phyloP scores from a whole-genome alignment of 176 grass and related monocot genomes.

The Carex myosuroides region DNA sequence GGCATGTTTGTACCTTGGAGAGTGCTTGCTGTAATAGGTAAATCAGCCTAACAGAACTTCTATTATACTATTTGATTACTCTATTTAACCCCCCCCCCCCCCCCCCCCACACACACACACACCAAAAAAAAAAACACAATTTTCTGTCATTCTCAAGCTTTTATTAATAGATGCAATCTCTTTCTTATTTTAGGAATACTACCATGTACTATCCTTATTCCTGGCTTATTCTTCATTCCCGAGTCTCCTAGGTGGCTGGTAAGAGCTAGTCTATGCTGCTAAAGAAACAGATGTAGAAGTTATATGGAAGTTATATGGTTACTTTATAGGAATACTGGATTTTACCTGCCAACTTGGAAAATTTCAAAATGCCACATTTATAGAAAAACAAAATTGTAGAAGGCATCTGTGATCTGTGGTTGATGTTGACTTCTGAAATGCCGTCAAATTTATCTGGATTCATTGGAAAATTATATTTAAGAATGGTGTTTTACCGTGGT shows the following conservation, averaged over 20 bases:
- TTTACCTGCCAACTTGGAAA: not conserved
- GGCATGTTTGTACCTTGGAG: constrained; percentile 98
- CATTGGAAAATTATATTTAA: not conserved
- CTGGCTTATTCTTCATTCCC: constrained; percentile 86
- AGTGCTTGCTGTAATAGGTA: constrained; percentile 93
- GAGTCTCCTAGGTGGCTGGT: constrained; percentile 99
- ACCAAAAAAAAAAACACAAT: not conserved
- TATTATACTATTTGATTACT: not conserved
- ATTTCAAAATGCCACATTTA: not conserved
- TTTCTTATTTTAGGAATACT: constrained; percentile 52
- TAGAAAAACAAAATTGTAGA: not conserved
- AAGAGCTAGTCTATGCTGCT: constrained; percentile 19
- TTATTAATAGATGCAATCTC: not conserved
- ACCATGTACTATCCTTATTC: constrained; percentile 85
- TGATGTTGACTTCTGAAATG: not conserved
- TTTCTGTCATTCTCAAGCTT: not conserved
- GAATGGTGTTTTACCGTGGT: not conserved
- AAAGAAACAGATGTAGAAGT: not conserved
- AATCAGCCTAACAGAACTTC: not conserved
- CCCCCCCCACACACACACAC: not conserved
- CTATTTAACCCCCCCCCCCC: not conserved
- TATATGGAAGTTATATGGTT: not conserved
- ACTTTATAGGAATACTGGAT: not conserved
- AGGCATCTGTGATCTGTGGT: not conserved
- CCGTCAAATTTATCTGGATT: constrained; percentile 7